These are phyloP conservation scores for Chalciporus sphaerocephalus DNA, from an alignment of 768 basidiomycete species.

Conservation along the genomic window DNA sequence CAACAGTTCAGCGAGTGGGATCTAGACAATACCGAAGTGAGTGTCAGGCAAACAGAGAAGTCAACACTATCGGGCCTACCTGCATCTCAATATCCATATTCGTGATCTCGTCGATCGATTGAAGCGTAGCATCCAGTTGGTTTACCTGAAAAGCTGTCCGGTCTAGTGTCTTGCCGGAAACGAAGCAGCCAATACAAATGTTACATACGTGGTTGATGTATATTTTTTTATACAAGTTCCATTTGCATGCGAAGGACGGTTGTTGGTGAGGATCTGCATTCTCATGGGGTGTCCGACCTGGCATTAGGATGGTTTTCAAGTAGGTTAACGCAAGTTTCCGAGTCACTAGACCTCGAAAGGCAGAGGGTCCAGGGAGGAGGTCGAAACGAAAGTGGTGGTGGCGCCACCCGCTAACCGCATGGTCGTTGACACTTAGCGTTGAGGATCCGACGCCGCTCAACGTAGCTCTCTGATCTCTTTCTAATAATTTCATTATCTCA, in stretches of 20 bases:
- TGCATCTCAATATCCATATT: conserved; percentile 74
- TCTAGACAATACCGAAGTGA: conserved; percentile 25
- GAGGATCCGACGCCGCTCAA: too few species aligned
- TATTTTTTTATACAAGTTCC: background rate
- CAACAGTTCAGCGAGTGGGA: conserved; percentile 38
- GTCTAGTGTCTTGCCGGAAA: background rate
- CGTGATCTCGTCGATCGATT: conserved; percentile 50
- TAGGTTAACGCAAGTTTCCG: too few species aligned
- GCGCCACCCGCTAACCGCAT: too few species aligned
- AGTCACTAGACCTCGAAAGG: too few species aligned
- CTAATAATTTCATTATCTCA: conserved; percentile 6
- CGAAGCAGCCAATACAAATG: background rate
- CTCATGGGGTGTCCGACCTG: background rate
- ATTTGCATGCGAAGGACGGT: background rate
- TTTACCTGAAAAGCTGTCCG: conserved; percentile 8
- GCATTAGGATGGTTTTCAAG: background rate
- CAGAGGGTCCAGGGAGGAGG: too few species aligned
- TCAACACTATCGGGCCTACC: conserved; percentile 36
- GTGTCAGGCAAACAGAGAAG: background rate
- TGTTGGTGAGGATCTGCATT: conserved; percentile 4
- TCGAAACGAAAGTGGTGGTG: background rate
- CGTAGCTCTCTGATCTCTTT: background rate
- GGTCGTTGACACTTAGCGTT: background rate
- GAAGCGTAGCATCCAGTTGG: conserved; percentile 39
- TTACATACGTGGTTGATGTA: conserved; percentile 10